A percentile compares a stretch with the other conserved stretches of the same genome.
phyloP scores from a whole-genome alignment of 345 rosid species.

The Populus simonii region DNA sequence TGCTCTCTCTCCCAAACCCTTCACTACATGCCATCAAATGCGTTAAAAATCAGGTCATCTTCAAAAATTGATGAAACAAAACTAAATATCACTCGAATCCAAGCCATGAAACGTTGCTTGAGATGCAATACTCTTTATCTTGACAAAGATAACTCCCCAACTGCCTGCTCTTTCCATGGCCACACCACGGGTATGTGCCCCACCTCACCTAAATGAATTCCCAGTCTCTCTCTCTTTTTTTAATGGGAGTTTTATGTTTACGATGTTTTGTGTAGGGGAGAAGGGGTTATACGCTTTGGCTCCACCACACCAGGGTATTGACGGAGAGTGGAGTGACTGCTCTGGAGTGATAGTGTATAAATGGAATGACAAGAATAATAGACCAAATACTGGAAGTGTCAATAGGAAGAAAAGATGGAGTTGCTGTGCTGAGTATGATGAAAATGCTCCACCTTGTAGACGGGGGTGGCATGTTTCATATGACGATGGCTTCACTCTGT shows the following conservation, averaged over 20 bases:
- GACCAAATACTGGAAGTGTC: slow-evolving; percentile 47
- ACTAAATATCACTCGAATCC: slow-evolving; percentile 1
- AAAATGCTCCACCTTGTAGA: slow-evolving; percentile 55
- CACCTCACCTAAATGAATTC: not conserved
- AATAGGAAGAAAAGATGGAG: slow-evolving; percentile 63
- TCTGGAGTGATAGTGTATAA: slow-evolving; percentile 59
- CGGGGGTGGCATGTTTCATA: slow-evolving; percentile 51
- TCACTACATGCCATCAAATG: not conserved
- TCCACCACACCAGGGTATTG: slow-evolving; percentile 67
- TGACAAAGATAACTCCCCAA: slow-evolving; percentile 44
- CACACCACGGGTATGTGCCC: slow-evolving; percentile 42
- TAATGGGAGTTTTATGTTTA: not conserved
- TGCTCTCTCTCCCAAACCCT: slow-evolving; percentile 2
- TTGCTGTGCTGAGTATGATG: slow-evolving; percentile 49
- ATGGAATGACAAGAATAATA: slow-evolving; percentile 48
- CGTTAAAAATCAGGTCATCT: slow-evolving; percentile 4
- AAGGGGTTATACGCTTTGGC: slow-evolving; percentile 52
- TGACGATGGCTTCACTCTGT: slow-evolving; percentile 57
- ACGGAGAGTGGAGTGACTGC: slow-evolving; percentile 54
- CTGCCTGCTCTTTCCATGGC: slow-evolving; percentile 60
- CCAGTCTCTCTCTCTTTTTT: not conserved
- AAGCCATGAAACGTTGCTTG: slow-evolving; percentile 46
- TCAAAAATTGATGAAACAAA: not conserved
- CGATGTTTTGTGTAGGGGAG: slow-evolving; percentile 35
- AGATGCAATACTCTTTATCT: slow-evolving; percentile 47